Evolutionary conservation across 345 rosid genomes (phyloP), one percentile per base, ranked within the genome.

Genomic region (Punica granatum): DNA sequence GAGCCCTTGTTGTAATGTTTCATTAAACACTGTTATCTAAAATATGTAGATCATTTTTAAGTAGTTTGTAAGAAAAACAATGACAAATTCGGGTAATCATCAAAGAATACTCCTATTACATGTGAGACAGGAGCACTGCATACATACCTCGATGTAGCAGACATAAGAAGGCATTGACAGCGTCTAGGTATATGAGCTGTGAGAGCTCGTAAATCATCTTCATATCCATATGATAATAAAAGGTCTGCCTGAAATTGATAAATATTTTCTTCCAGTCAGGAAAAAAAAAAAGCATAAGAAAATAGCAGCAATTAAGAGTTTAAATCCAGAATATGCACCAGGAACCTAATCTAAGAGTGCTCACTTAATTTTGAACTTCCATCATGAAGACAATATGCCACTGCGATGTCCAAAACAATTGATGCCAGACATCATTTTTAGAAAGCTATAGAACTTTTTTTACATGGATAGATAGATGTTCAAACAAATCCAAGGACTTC

Each of bases 141-240:
- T 39, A 66, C 74, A 53, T 32, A 91, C 99, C 97, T 89, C 36
- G 96, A 81, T 44, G 99, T 93, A 60, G 99, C 99, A 74, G 99
- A 93, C 95, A 93, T 87, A 63, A 93, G 96, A 71, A 93, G 97
- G 69, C 95, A 84, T 65, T 91, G 99, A 75, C 97, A 93, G 63
- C 89, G 80, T 73, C 82, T 89, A 48, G 99, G 95, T 66, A 90
- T 59, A 61, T 83, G 75, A 70, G 92, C 72, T 41, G 89, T 85
- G 65, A 93, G 86, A 73, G 91, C 82, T 70, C 86, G 86, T 44
- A 93, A 83, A 91, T 93, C 95, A 76, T 85, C 92, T 84, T 82
- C 98, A 74, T 86, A 90, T 41, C 97, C 96, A 80, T 84, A 93
- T 25, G 93, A 88, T 77, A 93, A 77, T 73, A 93, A 72, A 69